phyloP scores from a whole-genome alignment of 1,139 yeast genomes.

The Yamadazyma mexicana region DNA sequence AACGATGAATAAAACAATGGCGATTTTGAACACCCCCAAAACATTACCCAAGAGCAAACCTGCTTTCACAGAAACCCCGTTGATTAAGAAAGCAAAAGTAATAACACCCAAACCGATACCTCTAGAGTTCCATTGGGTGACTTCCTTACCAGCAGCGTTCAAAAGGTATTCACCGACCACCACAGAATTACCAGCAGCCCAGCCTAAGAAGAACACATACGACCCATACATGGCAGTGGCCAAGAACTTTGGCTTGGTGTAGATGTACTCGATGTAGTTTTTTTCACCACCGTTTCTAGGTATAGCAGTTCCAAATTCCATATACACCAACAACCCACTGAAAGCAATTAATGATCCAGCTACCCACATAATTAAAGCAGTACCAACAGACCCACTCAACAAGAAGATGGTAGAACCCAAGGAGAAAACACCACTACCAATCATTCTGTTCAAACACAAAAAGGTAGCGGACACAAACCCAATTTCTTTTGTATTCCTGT shows the following conservation, averaged over 20 bases:
- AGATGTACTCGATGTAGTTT: slow-evolving; percentile 75
- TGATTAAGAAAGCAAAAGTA: slow-evolving; percentile 68
- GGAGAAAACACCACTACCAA: slow-evolving; percentile 87
- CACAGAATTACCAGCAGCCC: slow-evolving; percentile 78
- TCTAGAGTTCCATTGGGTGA: slow-evolving; percentile 73
- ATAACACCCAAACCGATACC: slow-evolving; percentile 75
- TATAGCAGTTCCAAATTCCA: slow-evolving; percentile 83
- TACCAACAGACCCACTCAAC: slow-evolving; percentile 74
- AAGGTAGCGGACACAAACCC: slow-evolving; percentile 72
- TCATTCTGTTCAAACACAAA: slow-evolving; percentile 74
- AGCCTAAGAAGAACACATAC: slow-evolving; percentile 74
- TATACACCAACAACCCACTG: slow-evolving; percentile 71
- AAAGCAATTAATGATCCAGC: slow-evolving; percentile 75
- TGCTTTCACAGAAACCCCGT: slow-evolving; percentile 59
- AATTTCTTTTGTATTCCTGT: slow-evolving; percentile 54
- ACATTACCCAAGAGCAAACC: slow-evolving; percentile 70
- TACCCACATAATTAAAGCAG: slow-evolving; percentile 72
- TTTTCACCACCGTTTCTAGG: slow-evolving; percentile 90
- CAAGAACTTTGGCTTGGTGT: slow-evolving; percentile 65
- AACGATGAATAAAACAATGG: slow-evolving; percentile 64
- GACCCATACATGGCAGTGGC: slow-evolving; percentile 75
- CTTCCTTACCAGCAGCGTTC: slow-evolving; percentile 69
- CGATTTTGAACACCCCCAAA: slow-evolving; percentile 71
- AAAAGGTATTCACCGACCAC: slow-evolving; percentile 53
- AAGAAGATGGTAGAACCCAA: slow-evolving; percentile 76